A percentile compares a stretch with the other conserved stretches of the same genome.
Evolutionary conservation across 2,329 filamentous ascomycete genomes (phyloP).

Genomic region (Diaporthe amygdali): DNA sequence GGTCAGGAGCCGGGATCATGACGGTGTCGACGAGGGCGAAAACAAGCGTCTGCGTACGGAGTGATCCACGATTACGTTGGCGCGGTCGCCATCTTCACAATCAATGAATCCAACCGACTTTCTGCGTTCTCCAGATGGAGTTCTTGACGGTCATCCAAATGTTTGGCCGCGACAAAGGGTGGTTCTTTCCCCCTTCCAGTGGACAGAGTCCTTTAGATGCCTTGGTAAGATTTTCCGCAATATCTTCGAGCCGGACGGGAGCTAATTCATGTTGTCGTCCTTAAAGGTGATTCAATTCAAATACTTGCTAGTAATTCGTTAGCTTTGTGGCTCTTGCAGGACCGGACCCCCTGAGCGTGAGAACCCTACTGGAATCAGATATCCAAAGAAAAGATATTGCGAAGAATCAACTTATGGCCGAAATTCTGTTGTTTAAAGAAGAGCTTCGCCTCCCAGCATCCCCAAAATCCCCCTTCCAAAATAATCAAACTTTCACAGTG

Average conservation of each 20-base stretch:
- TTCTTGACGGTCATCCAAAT: neutral
- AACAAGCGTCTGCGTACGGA: slow-evolving; percentile 55
- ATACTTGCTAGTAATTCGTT: neutral
- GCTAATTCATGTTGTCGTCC: neutral
- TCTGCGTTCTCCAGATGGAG: neutral
- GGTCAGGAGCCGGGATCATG: slow-evolving; percentile 53
- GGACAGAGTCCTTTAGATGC: neutral
- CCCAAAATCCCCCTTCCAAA: neutral
- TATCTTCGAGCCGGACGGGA: neutral
- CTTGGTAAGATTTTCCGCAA: neutral
- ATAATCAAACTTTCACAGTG: too few species aligned
- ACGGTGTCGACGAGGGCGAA: slow-evolving; percentile 45
- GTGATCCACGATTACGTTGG: slow-evolving; percentile 26
- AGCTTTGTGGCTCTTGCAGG: neutral
- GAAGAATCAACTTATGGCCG: neutral
- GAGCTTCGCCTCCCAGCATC: too few species aligned
- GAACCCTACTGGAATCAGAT: neutral
- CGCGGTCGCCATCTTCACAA: neutral
- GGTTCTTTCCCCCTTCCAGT: neutral
- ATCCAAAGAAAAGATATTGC: neutral
- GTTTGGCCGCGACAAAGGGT: neutral
- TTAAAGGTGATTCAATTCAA: neutral
- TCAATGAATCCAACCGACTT: neutral
- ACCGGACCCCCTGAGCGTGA: neutral
- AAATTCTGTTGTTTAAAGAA: neutral